Base-by-base conservation (phyloP, 2,329 filamentous ascomycete genomes). In the Fusarium piperis region DNA sequence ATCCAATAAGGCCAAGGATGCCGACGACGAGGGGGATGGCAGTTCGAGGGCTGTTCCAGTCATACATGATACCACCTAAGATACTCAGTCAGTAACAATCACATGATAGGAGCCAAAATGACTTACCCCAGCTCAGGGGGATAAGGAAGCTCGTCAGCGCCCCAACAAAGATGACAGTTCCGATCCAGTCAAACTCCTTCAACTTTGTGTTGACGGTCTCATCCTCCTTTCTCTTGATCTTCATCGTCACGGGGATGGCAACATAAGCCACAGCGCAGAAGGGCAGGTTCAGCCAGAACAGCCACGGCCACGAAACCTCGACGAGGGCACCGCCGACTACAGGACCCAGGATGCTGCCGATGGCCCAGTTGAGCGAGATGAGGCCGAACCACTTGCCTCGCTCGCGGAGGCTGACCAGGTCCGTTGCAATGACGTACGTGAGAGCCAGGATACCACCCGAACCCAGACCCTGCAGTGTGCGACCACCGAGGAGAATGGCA, bases 201-300 rank as follows among this genome's bases (percentile, higher is more conserved):
- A 75, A 33, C 36, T 73, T 75, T 6, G 38, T 58, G 10, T 65
- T 62, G 3, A 65, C 59, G 1, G 69, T 53, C 10, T 52, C 38
- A 32, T 62, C 62, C 7, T 60, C 63, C 44, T 70, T 74, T 57
- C 71, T 60, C 11, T 69, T 62, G 12, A 75, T 72, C 11, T 53
- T 39, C 51, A 75, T 69, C 15, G 73, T 75, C 9, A 75, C 26
- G 2, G 71, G 73, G 5, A 75, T 71, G 1, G 64, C 65, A 11
- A 75, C 35, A 16, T 69, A 75, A 3, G 67, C 71, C 6, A 76
- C 32, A 9, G 35, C 73, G n/a, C 73, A 74, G 73, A 91, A 86
- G 3, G 89, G 88, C 2, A 91, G 79, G 70, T 91, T 92, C 72
- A 91, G 84, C 84, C 87, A 92, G 75, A 91, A 91, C 55, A 92